A percentile compares a stretch with the other conserved stretches of the same genome.
These are phyloP conservation scores for Boletus pseudopeckii DNA, from an alignment of 768 basidiomycete species.

Conservation along the genomic window DNA sequence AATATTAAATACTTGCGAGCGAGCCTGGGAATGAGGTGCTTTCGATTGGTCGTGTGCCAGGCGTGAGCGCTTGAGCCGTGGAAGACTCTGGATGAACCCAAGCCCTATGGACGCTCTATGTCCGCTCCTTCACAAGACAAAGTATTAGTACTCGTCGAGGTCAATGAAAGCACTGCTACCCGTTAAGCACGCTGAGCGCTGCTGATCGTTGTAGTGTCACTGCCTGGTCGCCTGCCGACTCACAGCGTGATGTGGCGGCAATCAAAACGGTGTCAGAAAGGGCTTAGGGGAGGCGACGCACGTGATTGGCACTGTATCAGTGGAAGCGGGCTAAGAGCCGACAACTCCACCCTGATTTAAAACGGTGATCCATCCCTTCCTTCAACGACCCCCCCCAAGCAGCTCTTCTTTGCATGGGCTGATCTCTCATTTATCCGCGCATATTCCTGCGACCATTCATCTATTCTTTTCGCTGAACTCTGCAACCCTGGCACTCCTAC, in stretches of 20 bases:
- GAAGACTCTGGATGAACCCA: background rate
- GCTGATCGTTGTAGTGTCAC: conserved; percentile 4
- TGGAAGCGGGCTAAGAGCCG: conserved; percentile 8
- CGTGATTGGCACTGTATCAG: conserved; percentile 10
- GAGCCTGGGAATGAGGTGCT: background rate
- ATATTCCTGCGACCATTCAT: background rate
- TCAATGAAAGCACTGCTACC: background rate
- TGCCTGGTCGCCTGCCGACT: background rate
- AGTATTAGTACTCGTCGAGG: too few species aligned
- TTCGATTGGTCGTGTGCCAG: background rate
- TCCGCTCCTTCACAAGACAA: conserved; percentile 9
- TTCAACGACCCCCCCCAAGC: background rate
- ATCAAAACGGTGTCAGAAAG: background rate
- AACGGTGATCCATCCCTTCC: background rate
- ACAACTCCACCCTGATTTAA: conserved; percentile 5
- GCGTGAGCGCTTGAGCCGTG: background rate
- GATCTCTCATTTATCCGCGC: background rate
- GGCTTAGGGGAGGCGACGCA: background rate
- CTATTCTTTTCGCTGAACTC: background rate
- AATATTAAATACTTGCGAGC: background rate
- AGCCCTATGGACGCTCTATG: conserved; percentile 7
- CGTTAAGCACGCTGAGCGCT: background rate
- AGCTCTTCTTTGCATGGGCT: conserved; percentile 16
- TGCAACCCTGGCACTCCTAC: conserved; percentile 21
- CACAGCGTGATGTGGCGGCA: background rate